Conservation (phyloP, 176 grass and related monocot genomes). For the Hsuehochloa calcarea region DNA sequence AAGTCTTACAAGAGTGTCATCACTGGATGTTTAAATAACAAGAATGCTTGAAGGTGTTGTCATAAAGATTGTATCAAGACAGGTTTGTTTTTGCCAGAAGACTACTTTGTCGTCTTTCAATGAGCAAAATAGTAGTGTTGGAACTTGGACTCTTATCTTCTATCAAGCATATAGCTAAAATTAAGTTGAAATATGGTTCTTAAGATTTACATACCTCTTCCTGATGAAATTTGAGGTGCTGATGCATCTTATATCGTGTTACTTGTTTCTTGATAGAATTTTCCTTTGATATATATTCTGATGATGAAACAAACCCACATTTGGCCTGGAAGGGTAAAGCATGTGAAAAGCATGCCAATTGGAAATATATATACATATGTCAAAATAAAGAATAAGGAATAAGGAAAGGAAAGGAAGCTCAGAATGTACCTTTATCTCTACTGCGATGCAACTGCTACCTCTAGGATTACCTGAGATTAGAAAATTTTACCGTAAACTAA, state of each 20-base stretch:
- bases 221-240: slow-evolving; percentile 73
- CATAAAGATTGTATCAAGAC: neutral
- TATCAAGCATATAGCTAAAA: slow-evolving; percentile 17
- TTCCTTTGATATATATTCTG: slow-evolving; percentile 76
- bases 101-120: neutral
- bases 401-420: slow-evolving; percentile 16
- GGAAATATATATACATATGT: neutral
- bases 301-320: slow-evolving; percentile 89
- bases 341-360: neutral
- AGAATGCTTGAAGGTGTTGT: neutral
- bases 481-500: slow-evolving; percentile 10
- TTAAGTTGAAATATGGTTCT: neutral
- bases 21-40: slow-evolving; percentile 26
- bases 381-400: slow-evolving; percentile 19
- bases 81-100: neutral
- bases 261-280: slow-evolving; percentile 85
- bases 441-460: slow-evolving; percentile 57
- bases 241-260: slow-evolving; percentile 92
- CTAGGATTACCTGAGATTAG: slow-evolving; percentile 61
- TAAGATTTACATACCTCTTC: slow-evolving; percentile 51
- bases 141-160: neutral
- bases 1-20: slow-evolving; percentile 9
- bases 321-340: slow-evolving; percentile 56
- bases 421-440: slow-evolving; percentile 92
- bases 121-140: neutral